These are phyloP conservation scores for Halenospora varia DNA, from an alignment of 495 filamentous ascomycete species.

Conservation along the genomic window DNA sequence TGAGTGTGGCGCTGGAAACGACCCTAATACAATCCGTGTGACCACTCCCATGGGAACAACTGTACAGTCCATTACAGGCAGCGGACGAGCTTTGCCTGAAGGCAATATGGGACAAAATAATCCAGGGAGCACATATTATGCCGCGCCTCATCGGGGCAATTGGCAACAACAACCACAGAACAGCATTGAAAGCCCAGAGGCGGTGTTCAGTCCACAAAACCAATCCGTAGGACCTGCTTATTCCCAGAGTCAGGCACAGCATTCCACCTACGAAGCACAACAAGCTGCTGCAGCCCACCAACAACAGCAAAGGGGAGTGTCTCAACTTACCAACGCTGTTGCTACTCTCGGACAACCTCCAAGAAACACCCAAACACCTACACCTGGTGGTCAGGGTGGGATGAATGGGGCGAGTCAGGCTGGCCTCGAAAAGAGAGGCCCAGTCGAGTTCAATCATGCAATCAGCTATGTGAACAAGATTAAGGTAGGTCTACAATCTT, in stretches of 20 bases:
- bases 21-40: constrained; percentile 92
- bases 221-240: constrained; percentile 43
- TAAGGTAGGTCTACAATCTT: constrained; percentile 58
- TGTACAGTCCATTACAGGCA: constrained; percentile 49
- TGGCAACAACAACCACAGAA: constrained; percentile 54
- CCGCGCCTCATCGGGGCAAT: constrained; percentile 34
- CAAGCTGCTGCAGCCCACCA: constrained; percentile 54
- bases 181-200: constrained; percentile 51
- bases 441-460: constrained; percentile 98
- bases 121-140: constrained; percentile 29
- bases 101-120: constrained; percentile 28
- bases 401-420: constrained; percentile 46
- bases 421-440: constrained; percentile 79
- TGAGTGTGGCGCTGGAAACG: constrained; percentile 87
- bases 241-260: constrained; percentile 35
- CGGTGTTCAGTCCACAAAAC: constrained; percentile 45
- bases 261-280: constrained; percentile 43
- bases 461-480: constrained; percentile 99
- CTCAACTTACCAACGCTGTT: constrained; percentile 72
- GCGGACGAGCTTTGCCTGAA: constrained; percentile 38
- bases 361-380: constrained; percentile 41
- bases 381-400: constrained; percentile 36
- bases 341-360: constrained; percentile 41
- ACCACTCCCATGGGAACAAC: constrained; percentile 87
- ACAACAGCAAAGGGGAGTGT: constrained; percentile 78